Evolutionary conservation across 2,329 filamentous ascomycete genomes (phyloP).

Genomic region (Clarireedia hainanense): DNA sequence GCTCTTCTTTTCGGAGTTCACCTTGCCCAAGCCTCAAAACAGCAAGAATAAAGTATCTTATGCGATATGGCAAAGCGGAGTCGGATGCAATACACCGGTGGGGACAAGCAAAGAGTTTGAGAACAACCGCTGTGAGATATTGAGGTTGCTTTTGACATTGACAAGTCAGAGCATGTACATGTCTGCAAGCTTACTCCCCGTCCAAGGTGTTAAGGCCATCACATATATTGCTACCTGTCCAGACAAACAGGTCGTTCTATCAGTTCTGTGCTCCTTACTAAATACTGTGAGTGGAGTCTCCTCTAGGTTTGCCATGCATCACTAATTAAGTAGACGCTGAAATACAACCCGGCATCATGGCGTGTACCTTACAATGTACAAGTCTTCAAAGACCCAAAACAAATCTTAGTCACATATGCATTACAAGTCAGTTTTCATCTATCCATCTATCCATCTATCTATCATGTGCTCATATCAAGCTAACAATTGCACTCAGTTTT

Average conservation of each 20-base stretch:
- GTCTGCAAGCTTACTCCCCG: constrained; percentile 69
- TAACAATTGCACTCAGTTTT: constrained; percentile 43
- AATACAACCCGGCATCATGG: constrained; percentile 94
- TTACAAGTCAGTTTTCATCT: constrained; percentile 41
- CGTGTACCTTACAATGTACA: constrained; percentile 89
- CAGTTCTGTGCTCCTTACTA: constrained; percentile 81
- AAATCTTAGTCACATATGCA: constrained; percentile 84
- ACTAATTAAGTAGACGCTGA: constrained; percentile 58
- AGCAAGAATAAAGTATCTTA: constrained; percentile 78
- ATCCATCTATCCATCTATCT: no score
- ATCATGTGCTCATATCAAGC: neutral
- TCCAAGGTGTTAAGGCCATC: constrained; percentile 73
- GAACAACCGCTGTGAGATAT: constrained; percentile 83
- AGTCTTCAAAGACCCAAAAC: constrained; percentile 83
- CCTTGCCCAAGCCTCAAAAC: constrained; percentile 63
- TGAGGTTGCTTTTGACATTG: constrained; percentile 77
- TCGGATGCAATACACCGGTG: constrained; percentile 86
- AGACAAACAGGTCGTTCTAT: constrained; percentile 87
- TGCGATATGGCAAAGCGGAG: constrained; percentile 96
- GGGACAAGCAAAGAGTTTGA: constrained; percentile 88
- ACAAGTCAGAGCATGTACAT: constrained; percentile 92
- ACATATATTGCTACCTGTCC: constrained; percentile 83
- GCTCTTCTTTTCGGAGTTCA: constrained; percentile 87
- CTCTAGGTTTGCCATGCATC: neutral
- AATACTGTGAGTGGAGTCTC: constrained; percentile 66